phyloP scores from a whole-genome alignment of 192 early-diverging fungal genomes.

The Mortierella alpina region DNA sequence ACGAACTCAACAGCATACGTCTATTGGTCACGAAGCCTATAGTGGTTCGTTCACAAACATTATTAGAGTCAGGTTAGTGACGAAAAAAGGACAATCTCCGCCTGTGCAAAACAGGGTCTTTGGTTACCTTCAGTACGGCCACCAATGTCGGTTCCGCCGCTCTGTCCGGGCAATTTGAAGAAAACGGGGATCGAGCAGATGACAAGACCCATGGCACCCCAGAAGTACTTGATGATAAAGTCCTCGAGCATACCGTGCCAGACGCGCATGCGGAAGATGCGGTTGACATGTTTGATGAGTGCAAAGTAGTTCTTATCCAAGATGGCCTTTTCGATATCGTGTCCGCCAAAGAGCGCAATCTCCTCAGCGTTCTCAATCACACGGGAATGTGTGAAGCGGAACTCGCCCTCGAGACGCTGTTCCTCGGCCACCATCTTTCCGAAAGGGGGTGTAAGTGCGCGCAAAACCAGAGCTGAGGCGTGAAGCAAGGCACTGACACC shows the following conservation, averaged over 20 bases:
- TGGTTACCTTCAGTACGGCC: constrained; percentile 64
- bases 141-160: constrained; percentile 52
- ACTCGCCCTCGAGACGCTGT: constrained; percentile 92
- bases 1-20: constrained; percentile 77
- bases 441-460: constrained; percentile 92
- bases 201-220: constrained; percentile 91
- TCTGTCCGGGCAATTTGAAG: constrained; percentile 58
- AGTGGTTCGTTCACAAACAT: neutral
- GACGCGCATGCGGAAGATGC: constrained; percentile 85
- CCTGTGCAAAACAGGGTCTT: no score
- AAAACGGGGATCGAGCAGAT: constrained; percentile 93
- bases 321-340: constrained; percentile 84
- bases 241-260: constrained; percentile 97
- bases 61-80: neutral
- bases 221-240: constrained; percentile 98
- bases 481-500: constrained; percentile 84
- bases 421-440: constrained; percentile 95
- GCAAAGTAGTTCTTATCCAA: constrained; percentile 81
- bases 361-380: constrained; percentile 97
- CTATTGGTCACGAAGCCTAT: constrained; percentile 83
- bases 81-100: neutral
- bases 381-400: constrained; percentile 93
- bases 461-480: constrained; percentile 78
- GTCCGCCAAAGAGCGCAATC: constrained; percentile 91
- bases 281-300: constrained; percentile 89